Base-by-base conservation (phyloP, 177 flowering plant genomes). In the Tripterygium wilfordii region DNA sequence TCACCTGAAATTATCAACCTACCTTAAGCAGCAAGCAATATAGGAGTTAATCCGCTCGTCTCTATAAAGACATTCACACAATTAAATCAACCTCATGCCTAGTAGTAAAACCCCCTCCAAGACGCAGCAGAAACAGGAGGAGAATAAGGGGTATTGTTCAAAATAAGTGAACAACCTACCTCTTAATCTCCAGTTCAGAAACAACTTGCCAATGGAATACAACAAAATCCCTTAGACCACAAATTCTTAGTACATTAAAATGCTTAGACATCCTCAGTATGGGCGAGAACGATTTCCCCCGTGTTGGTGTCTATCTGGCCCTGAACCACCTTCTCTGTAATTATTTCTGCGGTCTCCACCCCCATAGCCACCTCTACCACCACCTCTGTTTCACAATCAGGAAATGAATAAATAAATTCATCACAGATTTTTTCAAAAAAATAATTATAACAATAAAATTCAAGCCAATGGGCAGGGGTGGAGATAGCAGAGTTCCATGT, bases 1-100 rank as follows among this genome's bases (percentile, higher is more conserved):
- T 89, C 94, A 89, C 97, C 97, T 89, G 95, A 78, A 60, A 67
- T 48, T 63, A 65, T 80, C 82, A 74, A 83, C 73, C 89, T 85
- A 87, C 74, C 79, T 65, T 77, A n/a, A 80, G 79, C 81, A 75
- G 85, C 85, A 82, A 72, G 81, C 81, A 82, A 69, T 78, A 84
- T 68, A n/a, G 85, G 79, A 80, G 82, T 65, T 63, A 56, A 80
- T 81, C 96, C 91, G 68, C 78, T 77, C 79, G 87, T 83, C 84
- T 87, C 91, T 85, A 83, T 49, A 79, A 91, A 79, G 81, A 85
- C 70, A 85, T 81, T 63, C 72, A 83, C 74, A 80, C 61, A 53
- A 49, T 57, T 63, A 64, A 75, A 78, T 80, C 68, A 87, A 82
- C 70, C 78, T 64, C 51, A 63, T 51, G 55, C 65, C 61, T 45